These are phyloP conservation scores for Sporothrix sp. DNA, from an alignment of 2,329 filamentous ascomycete species.

Conservation along the genomic window DNA sequence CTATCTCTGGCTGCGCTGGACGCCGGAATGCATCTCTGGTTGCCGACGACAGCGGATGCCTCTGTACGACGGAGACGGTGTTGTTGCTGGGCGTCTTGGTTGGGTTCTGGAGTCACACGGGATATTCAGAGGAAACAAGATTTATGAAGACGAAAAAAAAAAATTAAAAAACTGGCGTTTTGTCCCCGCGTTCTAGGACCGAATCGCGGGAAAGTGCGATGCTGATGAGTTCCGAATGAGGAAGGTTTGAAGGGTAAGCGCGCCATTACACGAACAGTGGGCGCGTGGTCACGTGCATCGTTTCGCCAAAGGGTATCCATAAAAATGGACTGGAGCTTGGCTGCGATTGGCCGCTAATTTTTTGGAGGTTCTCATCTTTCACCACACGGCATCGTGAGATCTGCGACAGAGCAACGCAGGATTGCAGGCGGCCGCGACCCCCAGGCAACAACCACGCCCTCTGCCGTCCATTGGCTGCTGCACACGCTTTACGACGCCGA, in stretches of 20 bases:
- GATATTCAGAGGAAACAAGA: no score
- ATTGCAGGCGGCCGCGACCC: background rate
- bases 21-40: no score
- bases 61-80: no score
- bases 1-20: background rate
- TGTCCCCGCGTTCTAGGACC: no score
- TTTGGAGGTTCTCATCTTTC: slow-evolving; percentile 6
- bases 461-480: background rate
- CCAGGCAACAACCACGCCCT: background rate
- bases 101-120: no score
- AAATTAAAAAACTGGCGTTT: no score
- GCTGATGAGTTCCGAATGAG: slow-evolving; percentile 8
- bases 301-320: background rate
- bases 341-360: slow-evolving; percentile 11
- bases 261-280: slow-evolving; percentile 4
- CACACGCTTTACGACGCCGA: background rate
- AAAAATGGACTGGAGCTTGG: slow-evolving; percentile 1
- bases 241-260: slow-evolving; percentile 13
- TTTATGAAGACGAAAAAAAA: no score
- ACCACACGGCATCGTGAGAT: slow-evolving; percentile 1
- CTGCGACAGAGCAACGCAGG: background rate
- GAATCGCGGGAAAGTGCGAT: no score
- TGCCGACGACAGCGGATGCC: no score
- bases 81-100: no score
- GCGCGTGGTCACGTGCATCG: background rate